Percentiles rank a stretch among this genome's conserved stretches.
Evolutionary conservation across 2,329 filamentous ascomycete genomes (phyloP).

Genomic region (Pezicula neosporulosa): DNA sequence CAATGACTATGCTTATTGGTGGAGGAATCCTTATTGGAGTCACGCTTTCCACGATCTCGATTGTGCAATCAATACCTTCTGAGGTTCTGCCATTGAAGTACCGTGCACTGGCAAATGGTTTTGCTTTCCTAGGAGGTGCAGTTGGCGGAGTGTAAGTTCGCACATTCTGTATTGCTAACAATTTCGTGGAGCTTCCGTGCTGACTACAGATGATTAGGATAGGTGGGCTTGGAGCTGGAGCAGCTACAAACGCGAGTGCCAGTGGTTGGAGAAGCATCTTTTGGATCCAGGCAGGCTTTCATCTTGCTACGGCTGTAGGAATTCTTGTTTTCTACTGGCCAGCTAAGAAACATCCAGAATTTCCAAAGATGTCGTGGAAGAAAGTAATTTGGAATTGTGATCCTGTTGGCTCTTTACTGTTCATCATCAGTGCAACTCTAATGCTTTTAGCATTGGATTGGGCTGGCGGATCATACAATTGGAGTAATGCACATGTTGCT

Average conservation of each 20-base stretch:
- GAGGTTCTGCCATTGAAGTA: constrained; percentile 55
- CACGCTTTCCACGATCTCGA: constrained; percentile 50
- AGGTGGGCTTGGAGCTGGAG: constrained; percentile 47
- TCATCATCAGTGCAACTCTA: constrained; percentile 39
- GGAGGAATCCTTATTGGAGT: constrained; percentile 55
- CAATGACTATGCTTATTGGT: constrained; percentile 53
- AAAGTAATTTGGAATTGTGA: constrained; percentile 44
- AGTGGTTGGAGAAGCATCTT: constrained; percentile 54
- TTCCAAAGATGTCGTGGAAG: constrained; percentile 33
- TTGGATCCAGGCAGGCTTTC: constrained; percentile 55
- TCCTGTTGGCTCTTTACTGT: constrained; percentile 42
- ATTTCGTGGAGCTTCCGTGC: background rate
- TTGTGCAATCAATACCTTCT: constrained; percentile 52
- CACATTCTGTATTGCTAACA: background rate
- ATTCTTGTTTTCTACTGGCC: constrained; percentile 46
- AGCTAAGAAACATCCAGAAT: constrained; percentile 31
- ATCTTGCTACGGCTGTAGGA: constrained; percentile 43
- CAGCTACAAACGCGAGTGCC: constrained; percentile 42
- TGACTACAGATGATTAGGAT: constrained; percentile 30
- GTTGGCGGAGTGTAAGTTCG: constrained; percentile 46
- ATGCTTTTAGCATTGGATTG: constrained; percentile 43
- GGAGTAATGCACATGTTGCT: constrained; percentile 25
- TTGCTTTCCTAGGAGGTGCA: constrained; percentile 46
- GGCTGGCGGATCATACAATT: constrained; percentile 38
- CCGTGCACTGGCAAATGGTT: constrained; percentile 51